Evolutionary conservation across 179 eudicot genomes (phyloP), one percentile per base, ranked within the genome.

Genomic region (Kewa caespitosa): DNA sequence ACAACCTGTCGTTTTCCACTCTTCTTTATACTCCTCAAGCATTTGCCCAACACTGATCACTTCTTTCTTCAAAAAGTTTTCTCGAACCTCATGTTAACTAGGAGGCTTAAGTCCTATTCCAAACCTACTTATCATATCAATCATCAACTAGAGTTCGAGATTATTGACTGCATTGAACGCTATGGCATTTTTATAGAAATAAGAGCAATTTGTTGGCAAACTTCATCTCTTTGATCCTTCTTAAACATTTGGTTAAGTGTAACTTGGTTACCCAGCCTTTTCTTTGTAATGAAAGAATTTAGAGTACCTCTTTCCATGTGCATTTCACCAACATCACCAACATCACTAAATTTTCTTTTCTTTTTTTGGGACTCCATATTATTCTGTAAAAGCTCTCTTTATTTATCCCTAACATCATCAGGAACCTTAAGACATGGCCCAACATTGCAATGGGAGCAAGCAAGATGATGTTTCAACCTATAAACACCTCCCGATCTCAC

Each of bases 1-100:
- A 33, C 71, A 72, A 27, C 76, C 73, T 70, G n/a, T 80, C n/a
- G 38, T 62, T 11, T 74, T 70, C 72, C 75, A 66, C 23, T 66
- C 50, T 28, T 37, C 46, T 38, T 66, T 66, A n/a, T 33, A 66
- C 4, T 66, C 70, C 34, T 80, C 61, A 41, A 74, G 59, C 60
- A 74, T 75, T 17, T 31, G 30, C 67, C 14, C 60, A 31, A 52
- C 55, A 48, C 52, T 50, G 8, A 36, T 28, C 59, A 46, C 42
- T 69, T 66, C 42, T 50, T 72, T 36, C 15, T 60, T 72, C 38
- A 38, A 52, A 55, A 46, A 66, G 30, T 52, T 78, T 8, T 11
- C 73, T 52, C 67, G 52, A 72, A 66, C 52, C 55, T 73, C 66
- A 65, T 78, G 67, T 64, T 63, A 72, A 63, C 37, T 62, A 36